Base-by-base conservation (phyloP, 306 rosid species). In the Cyclanthera cordifolia region DNA sequence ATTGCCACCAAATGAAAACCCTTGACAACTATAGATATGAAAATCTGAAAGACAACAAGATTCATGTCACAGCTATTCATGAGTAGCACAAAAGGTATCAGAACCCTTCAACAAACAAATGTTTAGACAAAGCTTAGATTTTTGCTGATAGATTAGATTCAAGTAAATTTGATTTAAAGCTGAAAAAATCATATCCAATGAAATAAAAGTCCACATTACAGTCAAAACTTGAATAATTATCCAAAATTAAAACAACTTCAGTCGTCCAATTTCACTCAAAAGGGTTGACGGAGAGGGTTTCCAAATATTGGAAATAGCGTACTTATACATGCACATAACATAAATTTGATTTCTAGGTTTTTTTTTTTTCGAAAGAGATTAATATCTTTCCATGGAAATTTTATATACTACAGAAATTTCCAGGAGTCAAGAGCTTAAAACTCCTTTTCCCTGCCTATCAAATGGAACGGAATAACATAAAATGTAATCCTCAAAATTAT, bases 361-460 rank as follows among this genome's bases (percentile, higher is more conserved):
- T n/a, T n/a, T n/a, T n/a, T 21, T 21, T 23, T 23, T 34, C 41
- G 27, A 53, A 20, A 53, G 1, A 53, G 23, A 0, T 9, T 11
- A 16, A 19, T 2, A 53, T 53, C 66, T 34, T 8, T 5, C 66
- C n/a, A 8, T 9, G 66, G 8, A 16, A 32, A n/a, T 3, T 6
- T 27, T 59, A 59, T 37, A 32, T 59, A 32, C 46, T 15, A 8
- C 10, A 3, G 64, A 28, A 30, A 58, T 28, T 57, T 43, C 14
- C 45, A 58, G 19, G 65, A 58, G 16, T 58, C 14, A 58, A 58
- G 67, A 60, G 67, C 15, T 32, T 60, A n/a, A 60, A 48, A 20
- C 15, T 37, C 48, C 48, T 43, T 2, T 2, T 12, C 16, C 27
- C 32, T 59, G 21, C 66, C 20, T 34, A 19, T 15, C 24, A n/a